Conservation (phyloP, 352 stramenopile genomes). For the Phytophthora cryptogea region DNA sequence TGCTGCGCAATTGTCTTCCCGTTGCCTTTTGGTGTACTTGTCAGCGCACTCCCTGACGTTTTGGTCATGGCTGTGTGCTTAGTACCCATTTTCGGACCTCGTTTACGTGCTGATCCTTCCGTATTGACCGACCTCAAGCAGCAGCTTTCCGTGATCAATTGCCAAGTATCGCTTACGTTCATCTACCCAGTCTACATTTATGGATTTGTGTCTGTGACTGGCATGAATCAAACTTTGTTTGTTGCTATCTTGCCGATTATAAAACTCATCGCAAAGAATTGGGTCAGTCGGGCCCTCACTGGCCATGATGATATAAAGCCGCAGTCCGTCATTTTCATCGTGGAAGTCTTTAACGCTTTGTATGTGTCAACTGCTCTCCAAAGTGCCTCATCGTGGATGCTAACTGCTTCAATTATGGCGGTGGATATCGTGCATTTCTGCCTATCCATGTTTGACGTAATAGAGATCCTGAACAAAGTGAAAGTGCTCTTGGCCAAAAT, state of each 20-base stretch:
- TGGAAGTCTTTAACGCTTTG: slow-evolving; percentile 36
- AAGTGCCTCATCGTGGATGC: slow-evolving; percentile 19
- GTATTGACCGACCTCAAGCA: slow-evolving; percentile 3
- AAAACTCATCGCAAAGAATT: slow-evolving; percentile 33
- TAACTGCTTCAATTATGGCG: slow-evolving; percentile 3
- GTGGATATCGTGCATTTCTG: slow-evolving; percentile 1
- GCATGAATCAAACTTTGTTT: slow-evolving; percentile 7
- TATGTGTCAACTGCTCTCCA: slow-evolving; percentile 29
- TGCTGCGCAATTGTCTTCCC: background rate
- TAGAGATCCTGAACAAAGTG: slow-evolving; percentile 10
- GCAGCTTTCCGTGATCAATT: slow-evolving; percentile 10
- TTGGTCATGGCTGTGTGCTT: background rate
- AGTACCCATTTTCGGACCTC: background rate
- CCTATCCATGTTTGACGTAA: slow-evolving; percentile 3
- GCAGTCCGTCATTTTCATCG: slow-evolving; percentile 42
- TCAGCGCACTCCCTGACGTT: background rate
- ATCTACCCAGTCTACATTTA: slow-evolving; percentile 39
- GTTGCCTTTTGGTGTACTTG: background rate
- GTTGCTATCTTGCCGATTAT: slow-evolving; percentile 11
- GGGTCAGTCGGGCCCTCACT: slow-evolving; percentile 24
- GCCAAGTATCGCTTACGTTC: slow-evolving; percentile 18
- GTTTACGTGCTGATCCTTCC: background rate
- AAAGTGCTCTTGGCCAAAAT: slow-evolving; percentile 23
- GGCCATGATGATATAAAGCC: slow-evolving; percentile 35
- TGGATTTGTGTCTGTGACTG: slow-evolving; percentile 21